Percentiles rank a stretch among this genome's conserved stretches.
Conservation (phyloP, 2,329 filamentous ascomycete species). For the Sporothrix mexicana region DNA sequence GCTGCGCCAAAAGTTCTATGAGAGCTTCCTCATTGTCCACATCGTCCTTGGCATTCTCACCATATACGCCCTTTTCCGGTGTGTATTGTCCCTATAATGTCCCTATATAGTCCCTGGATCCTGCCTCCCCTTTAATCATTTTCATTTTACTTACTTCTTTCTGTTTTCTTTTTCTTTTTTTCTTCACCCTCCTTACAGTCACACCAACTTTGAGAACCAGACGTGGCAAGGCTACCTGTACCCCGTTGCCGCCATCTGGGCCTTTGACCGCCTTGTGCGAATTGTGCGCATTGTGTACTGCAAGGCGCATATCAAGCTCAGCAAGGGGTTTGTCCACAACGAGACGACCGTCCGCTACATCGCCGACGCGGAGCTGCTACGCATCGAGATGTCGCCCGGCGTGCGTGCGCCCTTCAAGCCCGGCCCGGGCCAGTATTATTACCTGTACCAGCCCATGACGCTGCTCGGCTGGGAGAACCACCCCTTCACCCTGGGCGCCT, state of each 20-base stretch:
- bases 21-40: constrained; percentile 53
- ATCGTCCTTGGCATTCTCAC: constrained; percentile 49
- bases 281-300: constrained; percentile 50
- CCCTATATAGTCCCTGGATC: too few species aligned
- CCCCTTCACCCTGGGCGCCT: constrained; percentile 53
- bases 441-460: constrained; percentile 50
- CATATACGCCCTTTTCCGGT: constrained; percentile 44
- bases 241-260: constrained; percentile 32
- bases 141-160: neutral
- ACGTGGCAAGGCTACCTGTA: constrained; percentile 16
- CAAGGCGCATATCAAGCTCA: constrained; percentile 41
- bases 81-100: neutral
- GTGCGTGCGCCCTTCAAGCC: constrained; percentile 35
- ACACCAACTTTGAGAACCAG: neutral
- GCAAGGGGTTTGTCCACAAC: constrained; percentile 21
- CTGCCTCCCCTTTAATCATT: too few species aligned
- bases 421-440: constrained; percentile 52
- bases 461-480: constrained; percentile 55
- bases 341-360: constrained; percentile 21
- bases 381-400: constrained; percentile 17
- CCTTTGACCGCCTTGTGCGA: constrained; percentile 42
- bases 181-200: too few species aligned
- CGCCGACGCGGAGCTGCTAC: constrained; percentile 2
- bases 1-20: constrained; percentile 58
- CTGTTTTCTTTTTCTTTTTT: too few species aligned